Conservation (phyloP, 805 yeast genomes). For the Hanseniaspora thailandica region DNA sequence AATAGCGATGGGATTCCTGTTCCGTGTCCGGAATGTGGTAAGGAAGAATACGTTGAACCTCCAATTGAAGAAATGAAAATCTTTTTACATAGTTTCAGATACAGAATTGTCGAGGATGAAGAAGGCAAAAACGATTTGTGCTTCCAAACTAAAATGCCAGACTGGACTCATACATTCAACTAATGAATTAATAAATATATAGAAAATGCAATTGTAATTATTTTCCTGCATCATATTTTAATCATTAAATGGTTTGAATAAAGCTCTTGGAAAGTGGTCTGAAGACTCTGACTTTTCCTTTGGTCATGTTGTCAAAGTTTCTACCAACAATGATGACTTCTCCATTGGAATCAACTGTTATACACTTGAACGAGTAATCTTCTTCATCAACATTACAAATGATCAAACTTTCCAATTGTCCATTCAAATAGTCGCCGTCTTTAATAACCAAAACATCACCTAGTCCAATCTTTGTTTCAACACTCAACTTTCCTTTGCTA, state of each 20-base stretch:
- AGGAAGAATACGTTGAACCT: conserved; percentile 21
- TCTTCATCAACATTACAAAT: conserved; percentile 62
- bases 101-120: conserved; percentile 24
- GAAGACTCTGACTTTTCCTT: conserved; percentile 70
- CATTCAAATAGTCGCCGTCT: conserved; percentile 62
- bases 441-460: conserved; percentile 78
- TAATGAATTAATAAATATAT: neutral
- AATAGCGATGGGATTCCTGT: conserved; percentile 19
- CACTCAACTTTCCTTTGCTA: conserved; percentile 32
- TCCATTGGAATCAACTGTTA: conserved; percentile 41
- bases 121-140: conserved; percentile 21
- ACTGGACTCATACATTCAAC: conserved; percentile 35
- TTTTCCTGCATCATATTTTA: neutral
- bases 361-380: conserved; percentile 59
- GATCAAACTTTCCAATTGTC: conserved; percentile 39
- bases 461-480: conserved; percentile 53
- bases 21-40: conserved; percentile 24
- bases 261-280: conserved; percentile 64
- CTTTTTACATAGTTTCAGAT: conserved; percentile 30
- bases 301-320: conserved; percentile 57
- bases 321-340: conserved; percentile 50
- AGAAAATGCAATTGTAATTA: neutral
- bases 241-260: conserved; percentile 27
- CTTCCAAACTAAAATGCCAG: conserved; percentile 37
- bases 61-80: conserved; percentile 23